Base-by-base conservation (phyloP, 2,329 filamentous ascomycete species). In the Aspergillus carbonarius region DNA sequence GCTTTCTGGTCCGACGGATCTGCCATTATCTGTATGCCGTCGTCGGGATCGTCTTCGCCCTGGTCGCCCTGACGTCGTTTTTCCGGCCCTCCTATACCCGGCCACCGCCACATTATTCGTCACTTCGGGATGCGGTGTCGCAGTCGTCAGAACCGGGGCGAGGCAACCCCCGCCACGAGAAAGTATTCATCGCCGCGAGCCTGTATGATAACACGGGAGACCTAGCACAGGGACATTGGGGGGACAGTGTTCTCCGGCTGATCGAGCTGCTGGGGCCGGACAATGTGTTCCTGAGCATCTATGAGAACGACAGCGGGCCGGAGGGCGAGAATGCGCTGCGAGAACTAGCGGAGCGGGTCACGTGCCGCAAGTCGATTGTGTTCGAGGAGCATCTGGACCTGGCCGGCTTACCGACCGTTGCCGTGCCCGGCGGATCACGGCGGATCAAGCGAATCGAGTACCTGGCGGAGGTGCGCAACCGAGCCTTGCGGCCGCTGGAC, bases 381-480 rank as follows among this genome's bases (percentile, higher is more conserved):
- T 82, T 80, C 49, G 88, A 88, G 53, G 76, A 84, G 42, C 80
- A 86, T 63, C 73, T 91, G 44, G 78, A 86, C 59, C 69, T 86
- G 40, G 72, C 76, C n/a, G 73, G 75, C 1, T 78, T 91, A 1
- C 83, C 84, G 5, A 84, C 83, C 55, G 77, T 90, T 47, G 82
- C 78, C 2, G 76, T 90, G 35, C 86, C 88, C 2, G 84, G 83
- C 58, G 88, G 88, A 0, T 80, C 82, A 39, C 76, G 78, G 40
- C 83, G 86, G n/a, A 79, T 88, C 37, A 91, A 91, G 72, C 83
- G 90, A n/a, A 87, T 92, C 44, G 83, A 87, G 30, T 92, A 88
- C 72, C 79, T 92, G 18, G 88, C 90, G 12, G 85, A 88, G 70
- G 85, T 91, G 51, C 84, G 90, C 51, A 92, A 92, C 71, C 83